A percentile compares a stretch with the other conserved stretches of the same genome.
Conservation (phyloP, 108 stramenopile species). For the Schizochytrium sp. region DNA sequence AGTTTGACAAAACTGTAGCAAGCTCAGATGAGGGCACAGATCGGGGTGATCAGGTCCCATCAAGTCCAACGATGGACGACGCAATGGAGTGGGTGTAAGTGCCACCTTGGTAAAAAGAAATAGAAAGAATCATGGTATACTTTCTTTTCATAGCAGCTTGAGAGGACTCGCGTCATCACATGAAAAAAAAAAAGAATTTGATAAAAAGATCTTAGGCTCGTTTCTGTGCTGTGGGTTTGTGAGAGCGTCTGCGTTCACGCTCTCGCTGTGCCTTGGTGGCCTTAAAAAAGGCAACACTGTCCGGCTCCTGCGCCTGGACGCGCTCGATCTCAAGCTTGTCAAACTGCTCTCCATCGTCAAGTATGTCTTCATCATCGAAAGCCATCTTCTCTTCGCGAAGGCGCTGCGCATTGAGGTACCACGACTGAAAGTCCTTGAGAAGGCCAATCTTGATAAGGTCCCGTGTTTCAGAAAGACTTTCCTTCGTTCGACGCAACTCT, state of each 20-base stretch:
- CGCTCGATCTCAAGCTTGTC: constrained; percentile 35
- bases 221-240: not conserved
- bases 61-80: not conserved
- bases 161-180: not conserved
- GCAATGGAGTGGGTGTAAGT: not conserved
- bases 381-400: not conserved
- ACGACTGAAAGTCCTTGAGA: constrained; percentile 20
- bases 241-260: not conserved
- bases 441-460: constrained; percentile 17
- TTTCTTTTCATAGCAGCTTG: not conserved
- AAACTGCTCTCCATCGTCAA: constrained; percentile 42
- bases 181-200: not conserved
- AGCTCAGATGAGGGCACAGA: not conserved
- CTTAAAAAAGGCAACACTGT: constrained; percentile 34
- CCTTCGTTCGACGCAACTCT: not conserved
- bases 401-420: not conserved
- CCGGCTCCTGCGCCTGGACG: constrained; percentile 28
- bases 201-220: not conserved
- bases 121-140: not conserved
- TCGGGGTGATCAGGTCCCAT: not conserved
- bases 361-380: constrained; percentile 1
- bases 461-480: not conserved
- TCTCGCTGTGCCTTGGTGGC: constrained; percentile 27
- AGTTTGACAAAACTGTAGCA: too few relatives aligned
- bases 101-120: too few relatives aligned